Evolutionary conservation across 495 filamentous ascomycete genomes (phyloP).

Genomic region (Podospora australis): DNA sequence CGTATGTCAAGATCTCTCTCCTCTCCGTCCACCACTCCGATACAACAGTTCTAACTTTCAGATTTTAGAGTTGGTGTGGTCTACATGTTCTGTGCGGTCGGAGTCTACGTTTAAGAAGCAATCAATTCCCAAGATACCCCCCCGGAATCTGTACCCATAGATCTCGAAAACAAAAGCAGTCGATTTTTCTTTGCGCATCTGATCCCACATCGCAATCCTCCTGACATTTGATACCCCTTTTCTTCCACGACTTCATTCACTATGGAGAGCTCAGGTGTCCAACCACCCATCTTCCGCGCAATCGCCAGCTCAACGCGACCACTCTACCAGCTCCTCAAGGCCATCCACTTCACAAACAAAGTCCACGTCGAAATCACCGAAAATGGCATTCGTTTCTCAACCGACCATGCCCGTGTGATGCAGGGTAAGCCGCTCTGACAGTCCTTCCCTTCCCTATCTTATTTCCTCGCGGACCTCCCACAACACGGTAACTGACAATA

Average conservation of each 20-base stretch:
- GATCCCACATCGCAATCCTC: neutral
- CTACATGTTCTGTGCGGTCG: conserved; percentile 96
- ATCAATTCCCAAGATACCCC: too few relatives aligned
- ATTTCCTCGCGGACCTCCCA: neutral
- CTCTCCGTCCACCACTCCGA: neutral
- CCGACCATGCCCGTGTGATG: conserved; percentile 77
- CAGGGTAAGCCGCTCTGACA: too few relatives aligned
- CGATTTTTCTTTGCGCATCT: neutral
- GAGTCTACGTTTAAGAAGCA: conserved; percentile 98
- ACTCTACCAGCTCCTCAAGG: conserved; percentile 82
- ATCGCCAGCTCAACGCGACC: conserved; percentile 82
- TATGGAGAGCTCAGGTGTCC: too few relatives aligned
- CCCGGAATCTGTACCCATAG: conserved; percentile 36
- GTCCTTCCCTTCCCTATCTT: neutral
- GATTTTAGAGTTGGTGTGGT: conserved; percentile 84
- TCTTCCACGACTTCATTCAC: neutral
- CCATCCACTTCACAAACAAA: conserved; percentile 73
- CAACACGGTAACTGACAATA: conserved; percentile 25
- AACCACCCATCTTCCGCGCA: conserved; percentile 63
- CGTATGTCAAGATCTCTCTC: conserved; percentile 50
- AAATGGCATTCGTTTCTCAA: conserved; percentile 78
- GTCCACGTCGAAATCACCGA: conserved; percentile 76
- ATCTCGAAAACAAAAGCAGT: conserved; percentile 18
- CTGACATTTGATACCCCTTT: conserved; percentile 6
- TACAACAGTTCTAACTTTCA: conserved; percentile 11